Evolutionary conservation across 1,139 yeast species (phyloP).

Genomic region (Casaregolazyma suthepensis): DNA sequence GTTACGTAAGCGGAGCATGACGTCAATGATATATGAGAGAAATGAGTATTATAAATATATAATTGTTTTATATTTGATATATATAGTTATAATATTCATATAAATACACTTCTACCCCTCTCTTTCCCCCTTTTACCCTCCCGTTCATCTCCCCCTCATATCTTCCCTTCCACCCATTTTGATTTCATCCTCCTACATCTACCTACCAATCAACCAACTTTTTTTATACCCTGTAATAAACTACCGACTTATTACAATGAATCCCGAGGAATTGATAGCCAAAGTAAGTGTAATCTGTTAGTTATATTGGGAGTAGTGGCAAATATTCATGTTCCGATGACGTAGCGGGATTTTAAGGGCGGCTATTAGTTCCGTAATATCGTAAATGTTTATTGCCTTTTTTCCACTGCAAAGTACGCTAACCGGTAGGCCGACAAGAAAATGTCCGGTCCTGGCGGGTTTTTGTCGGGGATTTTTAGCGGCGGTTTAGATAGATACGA

Average conservation of each 20-base stretch:
- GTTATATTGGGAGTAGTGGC: neutral
- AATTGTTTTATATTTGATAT: no score
- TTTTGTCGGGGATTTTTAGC: constrained; percentile 62
- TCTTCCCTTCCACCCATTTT: neutral
- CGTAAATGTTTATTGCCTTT: neutral
- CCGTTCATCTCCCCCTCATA: neutral
- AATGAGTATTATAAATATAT: no score
- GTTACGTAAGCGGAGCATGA: neutral
- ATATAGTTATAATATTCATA: no score
- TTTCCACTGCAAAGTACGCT: neutral
- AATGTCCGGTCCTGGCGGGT: constrained; percentile 60
- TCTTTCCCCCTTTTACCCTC: no score
- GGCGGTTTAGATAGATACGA: constrained; percentile 66
- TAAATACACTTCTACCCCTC: no score
- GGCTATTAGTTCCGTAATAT: neutral
- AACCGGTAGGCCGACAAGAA: constrained; percentile 55
- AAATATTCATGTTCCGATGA: neutral
- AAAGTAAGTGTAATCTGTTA: constrained; percentile 10
- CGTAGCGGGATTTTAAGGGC: neutral
- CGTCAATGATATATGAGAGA: no score
- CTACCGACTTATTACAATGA: constrained; percentile 1
- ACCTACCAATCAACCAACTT: neutral
- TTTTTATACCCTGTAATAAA: neutral
- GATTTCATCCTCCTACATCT: neutral
- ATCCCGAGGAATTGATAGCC: constrained; percentile 16